Conservation (phyloP, 1,139 yeast genomes). For the Protomyces lactucae-debilis region DNA sequence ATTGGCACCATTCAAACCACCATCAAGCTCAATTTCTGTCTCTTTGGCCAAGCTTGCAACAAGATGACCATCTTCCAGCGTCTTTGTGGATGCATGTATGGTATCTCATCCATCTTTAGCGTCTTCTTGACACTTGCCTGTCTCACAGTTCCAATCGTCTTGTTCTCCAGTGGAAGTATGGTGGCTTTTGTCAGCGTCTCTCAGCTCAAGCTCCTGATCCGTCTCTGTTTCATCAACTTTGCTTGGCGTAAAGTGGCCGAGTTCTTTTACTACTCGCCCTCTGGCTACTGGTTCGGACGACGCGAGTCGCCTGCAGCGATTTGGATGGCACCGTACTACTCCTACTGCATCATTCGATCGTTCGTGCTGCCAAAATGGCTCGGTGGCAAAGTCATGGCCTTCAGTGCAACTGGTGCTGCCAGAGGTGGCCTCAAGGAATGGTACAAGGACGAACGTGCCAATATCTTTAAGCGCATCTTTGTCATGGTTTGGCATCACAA, state of each 20-base stretch:
- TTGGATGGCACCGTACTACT: constrained; percentile 3
- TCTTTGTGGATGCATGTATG: not conserved
- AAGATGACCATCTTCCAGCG: constrained; percentile 4
- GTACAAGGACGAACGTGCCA: not conserved
- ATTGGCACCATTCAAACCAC: constrained; percentile 3
- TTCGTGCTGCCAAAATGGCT: constrained; percentile 5
- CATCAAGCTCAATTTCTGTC: constrained; percentile 1
- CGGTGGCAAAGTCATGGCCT: constrained; percentile 5
- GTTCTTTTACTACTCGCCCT: constrained; percentile 1
- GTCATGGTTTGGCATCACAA: not conserved
- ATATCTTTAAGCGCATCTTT: not conserved
- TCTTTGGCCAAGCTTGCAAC: not conserved
- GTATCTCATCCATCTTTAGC: constrained; percentile 2
- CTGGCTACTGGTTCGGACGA: not conserved
- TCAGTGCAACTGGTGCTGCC: not conserved
- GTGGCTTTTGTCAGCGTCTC: constrained; percentile 2
- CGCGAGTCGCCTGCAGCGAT: constrained; percentile 2
- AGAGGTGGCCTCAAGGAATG: not conserved
- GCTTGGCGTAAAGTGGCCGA: not conserved
- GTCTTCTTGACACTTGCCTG: constrained; percentile 1
- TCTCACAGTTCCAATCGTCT: not conserved
- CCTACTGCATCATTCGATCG: constrained; percentile 3
- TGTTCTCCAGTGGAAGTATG: constrained; percentile 5
- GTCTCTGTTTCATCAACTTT: not conserved
- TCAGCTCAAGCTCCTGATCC: not conserved